phyloP scores from a whole-genome alignment of 345 rosid species.

The Hevea brasiliensis region DNA sequence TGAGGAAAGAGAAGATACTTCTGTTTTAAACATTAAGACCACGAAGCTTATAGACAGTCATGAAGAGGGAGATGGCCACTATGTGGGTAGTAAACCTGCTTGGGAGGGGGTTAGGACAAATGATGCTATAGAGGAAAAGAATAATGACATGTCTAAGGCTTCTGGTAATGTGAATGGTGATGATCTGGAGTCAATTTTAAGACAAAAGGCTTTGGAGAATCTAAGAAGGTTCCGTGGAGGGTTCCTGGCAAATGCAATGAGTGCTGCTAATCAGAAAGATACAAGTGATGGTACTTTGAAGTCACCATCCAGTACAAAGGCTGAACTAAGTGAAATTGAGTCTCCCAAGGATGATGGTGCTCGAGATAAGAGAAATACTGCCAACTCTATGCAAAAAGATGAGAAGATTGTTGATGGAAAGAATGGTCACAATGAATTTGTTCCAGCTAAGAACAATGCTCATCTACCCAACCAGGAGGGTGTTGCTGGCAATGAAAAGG shows the following conservation, averaged over 20 bases:
- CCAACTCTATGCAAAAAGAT: constrained; percentile 14
- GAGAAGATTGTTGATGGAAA: constrained; percentile 20
- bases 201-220: constrained; percentile 77
- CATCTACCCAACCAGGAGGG: constrained; percentile 8
- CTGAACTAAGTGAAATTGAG: constrained; percentile 26
- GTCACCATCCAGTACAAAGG: constrained; percentile 17
- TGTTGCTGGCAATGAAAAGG: constrained; percentile 16
- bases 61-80: constrained; percentile 19
- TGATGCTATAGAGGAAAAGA: constrained; percentile 24
- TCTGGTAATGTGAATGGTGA: constrained; percentile 30
- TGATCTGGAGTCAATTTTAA: constrained; percentile 63
- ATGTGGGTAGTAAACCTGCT: constrained; percentile 19
- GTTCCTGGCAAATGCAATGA: constrained; percentile 18
- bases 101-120: constrained; percentile 23
- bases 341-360: constrained; percentile 17
- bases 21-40: constrained; percentile 22
- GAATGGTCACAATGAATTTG: constrained; percentile 25
- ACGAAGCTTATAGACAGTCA: constrained; percentile 16
- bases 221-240: constrained; percentile 59
- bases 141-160: constrained; percentile 25
- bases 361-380: constrained; percentile 22
- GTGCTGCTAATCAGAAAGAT: constrained; percentile 25
- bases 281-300: constrained; percentile 18
- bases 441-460: constrained; percentile 22
- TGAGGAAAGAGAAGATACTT: constrained; percentile 36